Conservation (phyloP, 495 filamentous ascomycete species). For the Melanomma pulvis-pyrius region DNA sequence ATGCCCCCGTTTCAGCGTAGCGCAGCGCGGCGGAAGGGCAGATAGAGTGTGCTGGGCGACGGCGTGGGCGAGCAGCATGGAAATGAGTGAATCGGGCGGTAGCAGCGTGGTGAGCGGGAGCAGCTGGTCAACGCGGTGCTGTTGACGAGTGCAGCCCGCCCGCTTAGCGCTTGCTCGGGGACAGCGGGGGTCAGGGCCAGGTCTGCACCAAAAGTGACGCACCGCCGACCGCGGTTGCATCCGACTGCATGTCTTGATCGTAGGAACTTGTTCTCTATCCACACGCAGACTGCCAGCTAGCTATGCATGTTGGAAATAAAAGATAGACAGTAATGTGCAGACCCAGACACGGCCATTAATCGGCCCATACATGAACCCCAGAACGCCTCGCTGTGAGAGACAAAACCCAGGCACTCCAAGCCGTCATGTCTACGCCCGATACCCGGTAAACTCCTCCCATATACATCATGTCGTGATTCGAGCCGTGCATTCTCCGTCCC, state of each 20-base stretch:
- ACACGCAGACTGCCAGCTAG: background rate
- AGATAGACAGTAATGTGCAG: background rate
- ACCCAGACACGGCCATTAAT: background rate
- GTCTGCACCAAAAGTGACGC: background rate
- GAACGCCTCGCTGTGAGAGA: constrained; percentile 29
- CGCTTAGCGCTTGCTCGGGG: background rate
- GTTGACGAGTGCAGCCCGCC: background rate
- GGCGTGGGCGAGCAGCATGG: background rate
- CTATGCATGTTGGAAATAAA: constrained; percentile 4
- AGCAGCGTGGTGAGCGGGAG: background rate
- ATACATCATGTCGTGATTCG: background rate
- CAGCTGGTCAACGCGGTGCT: background rate
- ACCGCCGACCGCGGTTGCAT: background rate
- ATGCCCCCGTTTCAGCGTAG: constrained; percentile 19
- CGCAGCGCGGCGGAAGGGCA: constrained; percentile 14
- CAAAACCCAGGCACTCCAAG: constrained; percentile 5
- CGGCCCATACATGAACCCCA: background rate
- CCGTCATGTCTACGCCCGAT: background rate
- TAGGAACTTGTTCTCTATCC: background rate
- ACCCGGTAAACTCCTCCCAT: background rate
- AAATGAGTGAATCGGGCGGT: background rate
- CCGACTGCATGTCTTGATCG: background rate
- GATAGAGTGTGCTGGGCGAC: background rate
- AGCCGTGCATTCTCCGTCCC: background rate
- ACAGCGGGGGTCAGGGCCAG: background rate